A percentile compares a stretch with the other conserved stretches of the same genome.
Conservation (phyloP, 805 yeast genomes). For the Ogataea trehaloabstinens region DNA sequence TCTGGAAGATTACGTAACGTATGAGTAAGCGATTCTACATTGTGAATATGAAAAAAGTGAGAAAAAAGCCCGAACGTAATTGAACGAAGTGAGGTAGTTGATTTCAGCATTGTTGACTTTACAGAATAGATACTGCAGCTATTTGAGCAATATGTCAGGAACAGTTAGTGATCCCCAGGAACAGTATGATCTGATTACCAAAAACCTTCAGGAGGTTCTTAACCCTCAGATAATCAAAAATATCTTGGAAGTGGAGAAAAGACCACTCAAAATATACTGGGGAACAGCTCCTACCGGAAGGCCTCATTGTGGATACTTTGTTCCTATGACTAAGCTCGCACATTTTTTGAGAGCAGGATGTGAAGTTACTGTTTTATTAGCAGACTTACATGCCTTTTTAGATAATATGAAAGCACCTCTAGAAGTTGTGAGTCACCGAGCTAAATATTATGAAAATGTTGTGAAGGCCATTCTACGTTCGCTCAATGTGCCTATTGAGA, state of each 20-base stretch:
- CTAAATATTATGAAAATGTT: slow-evolving; percentile 79
- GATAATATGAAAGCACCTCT: slow-evolving; percentile 98
- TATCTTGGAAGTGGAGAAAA: slow-evolving; percentile 73
- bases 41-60: no score
- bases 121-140: no score
- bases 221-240: slow-evolving; percentile 85
- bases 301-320: slow-evolving; percentile 98
- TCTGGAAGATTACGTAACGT: no score
- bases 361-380: slow-evolving; percentile 85
- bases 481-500: slow-evolving; percentile 89
- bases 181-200: slow-evolving; percentile 73
- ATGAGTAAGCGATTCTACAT: no score
- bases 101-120: no score
- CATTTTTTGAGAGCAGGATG: slow-evolving; percentile 95
- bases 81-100: no score
- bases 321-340: slow-evolving; percentile 95
- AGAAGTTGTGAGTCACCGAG: slow-evolving; percentile 86
- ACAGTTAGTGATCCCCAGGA: slow-evolving; percentile 46
- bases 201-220: slow-evolving; percentile 86
- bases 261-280: slow-evolving; percentile 90
- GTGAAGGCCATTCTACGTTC: slow-evolving; percentile 84
- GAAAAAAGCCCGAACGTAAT: no score
- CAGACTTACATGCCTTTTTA: slow-evolving; percentile 94
- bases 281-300: slow-evolving; percentile 99
- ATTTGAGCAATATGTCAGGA: background rate